Evolutionary conservation across 2,329 filamentous ascomycete genomes (phyloP).

Genomic region (Exophiala alcalophila): DNA sequence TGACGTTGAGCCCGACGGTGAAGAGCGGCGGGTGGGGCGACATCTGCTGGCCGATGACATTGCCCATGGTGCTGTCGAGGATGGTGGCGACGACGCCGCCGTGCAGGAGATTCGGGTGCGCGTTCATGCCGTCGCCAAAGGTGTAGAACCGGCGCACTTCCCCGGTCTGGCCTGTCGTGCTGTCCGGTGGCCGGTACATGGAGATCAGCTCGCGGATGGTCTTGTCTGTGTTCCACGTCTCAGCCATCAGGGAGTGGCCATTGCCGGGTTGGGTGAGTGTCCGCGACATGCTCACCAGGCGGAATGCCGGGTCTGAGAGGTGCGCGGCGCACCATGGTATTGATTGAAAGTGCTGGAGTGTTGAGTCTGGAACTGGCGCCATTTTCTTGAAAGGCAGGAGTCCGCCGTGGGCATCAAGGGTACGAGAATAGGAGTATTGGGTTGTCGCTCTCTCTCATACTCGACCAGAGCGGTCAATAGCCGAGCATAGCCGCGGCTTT

Average conservation of each 20-base stretch:
- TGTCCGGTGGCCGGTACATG: slow-evolving; percentile 10
- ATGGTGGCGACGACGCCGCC: slow-evolving; percentile 33
- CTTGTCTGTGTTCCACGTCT: slow-evolving; percentile 26
- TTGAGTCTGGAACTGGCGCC: slow-evolving; percentile 4
- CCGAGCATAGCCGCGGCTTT: too few relatives aligned
- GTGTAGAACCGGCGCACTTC: slow-evolving; percentile 33
- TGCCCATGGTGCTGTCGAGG: slow-evolving; percentile 32
- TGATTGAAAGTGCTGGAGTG: slow-evolving; percentile 28
- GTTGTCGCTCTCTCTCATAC: too few relatives aligned
- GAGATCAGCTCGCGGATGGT: slow-evolving; percentile 23
- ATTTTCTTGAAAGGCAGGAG: too few relatives aligned
- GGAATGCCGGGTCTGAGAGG: slow-evolving; percentile 31
- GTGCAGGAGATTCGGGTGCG: slow-evolving; percentile 32
- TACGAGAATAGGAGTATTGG: too few relatives aligned
- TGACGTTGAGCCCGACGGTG: slow-evolving; percentile 42
- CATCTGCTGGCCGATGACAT: slow-evolving; percentile 12
- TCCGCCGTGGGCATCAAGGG: too few relatives aligned
- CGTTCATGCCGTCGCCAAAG: slow-evolving; percentile 32
- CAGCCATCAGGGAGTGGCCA: slow-evolving; percentile 26
- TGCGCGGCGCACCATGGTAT: slow-evolving; percentile 35
- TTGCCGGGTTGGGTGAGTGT: slow-evolving; percentile 14
- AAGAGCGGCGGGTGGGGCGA: slow-evolving; percentile 30
- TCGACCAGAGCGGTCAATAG: too few relatives aligned
- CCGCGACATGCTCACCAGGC: slow-evolving; percentile 18
- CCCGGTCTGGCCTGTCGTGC: background rate